phyloP scores from a whole-genome alignment of 2,329 filamentous ascomycete species.

The Ophiocordyceps robertsii region DNA sequence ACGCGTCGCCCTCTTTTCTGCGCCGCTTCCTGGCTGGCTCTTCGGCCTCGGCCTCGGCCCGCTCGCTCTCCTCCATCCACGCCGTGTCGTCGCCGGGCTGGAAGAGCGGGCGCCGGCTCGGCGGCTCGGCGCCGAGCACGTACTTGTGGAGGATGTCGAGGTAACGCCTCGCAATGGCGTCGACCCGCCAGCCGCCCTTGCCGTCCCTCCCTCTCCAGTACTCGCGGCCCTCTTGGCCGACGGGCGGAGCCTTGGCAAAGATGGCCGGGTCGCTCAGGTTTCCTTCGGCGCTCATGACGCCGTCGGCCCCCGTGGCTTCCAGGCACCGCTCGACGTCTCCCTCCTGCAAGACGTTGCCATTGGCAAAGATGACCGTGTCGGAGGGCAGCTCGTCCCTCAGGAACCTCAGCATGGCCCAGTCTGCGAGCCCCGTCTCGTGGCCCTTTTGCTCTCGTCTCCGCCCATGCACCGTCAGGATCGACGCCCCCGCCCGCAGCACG shows the following conservation, averaged over 20 bases:
- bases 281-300: slow-evolving; percentile 90
- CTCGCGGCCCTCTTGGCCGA: slow-evolving; percentile 56
- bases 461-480: slow-evolving; percentile 87
- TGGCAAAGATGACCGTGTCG: slow-evolving; percentile 91
- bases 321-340: slow-evolving; percentile 69
- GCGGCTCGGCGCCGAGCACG: slow-evolving; percentile 53
- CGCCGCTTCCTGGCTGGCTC: slow-evolving; percentile 40
- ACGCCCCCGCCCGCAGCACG: slow-evolving; percentile 77
- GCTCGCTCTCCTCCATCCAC: slow-evolving; percentile 26
- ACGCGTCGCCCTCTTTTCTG: slow-evolving; percentile 24
- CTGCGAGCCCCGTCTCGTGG: slow-evolving; percentile 82
- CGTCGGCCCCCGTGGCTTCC: slow-evolving; percentile 75
- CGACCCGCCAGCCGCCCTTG: slow-evolving; percentile 74
- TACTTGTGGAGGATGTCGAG: slow-evolving; percentile 79
- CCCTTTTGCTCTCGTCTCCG: slow-evolving; percentile 85
- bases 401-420: slow-evolving; percentile 78
- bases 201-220: slow-evolving; percentile 78
- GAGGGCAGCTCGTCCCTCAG: slow-evolving; percentile 69
- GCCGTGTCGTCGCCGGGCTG: slow-evolving; percentile 42
- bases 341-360: slow-evolving; percentile 80
- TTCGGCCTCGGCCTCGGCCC: slow-evolving; percentile 20
- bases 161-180: slow-evolving; percentile 78
- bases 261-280: slow-evolving; percentile 86
- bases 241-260: slow-evolving; percentile 55
- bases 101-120: slow-evolving; percentile 59